These are phyloP conservation scores for Ganoderma multipileum DNA, from an alignment of 1,284 basidiomycete genomes.

Conservation along the genomic window DNA sequence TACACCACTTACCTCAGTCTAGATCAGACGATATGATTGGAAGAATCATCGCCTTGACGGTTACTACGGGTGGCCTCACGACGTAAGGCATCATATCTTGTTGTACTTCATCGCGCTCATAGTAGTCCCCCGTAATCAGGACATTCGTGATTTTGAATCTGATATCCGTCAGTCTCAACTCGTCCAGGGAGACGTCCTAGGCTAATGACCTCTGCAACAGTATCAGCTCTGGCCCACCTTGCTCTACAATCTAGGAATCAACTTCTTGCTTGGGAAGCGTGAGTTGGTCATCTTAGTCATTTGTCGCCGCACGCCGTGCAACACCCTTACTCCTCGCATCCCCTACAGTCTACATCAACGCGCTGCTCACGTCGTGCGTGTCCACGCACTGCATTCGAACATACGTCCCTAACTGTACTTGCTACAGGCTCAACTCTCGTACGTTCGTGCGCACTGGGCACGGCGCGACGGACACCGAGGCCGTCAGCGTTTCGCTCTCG, in stretches of 20 bases:
- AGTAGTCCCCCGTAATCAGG: background rate
- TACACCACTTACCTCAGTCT: background rate
- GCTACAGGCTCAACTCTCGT: background rate
- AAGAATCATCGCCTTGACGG: background rate
- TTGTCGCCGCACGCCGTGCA: background rate
- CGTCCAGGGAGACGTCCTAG: background rate
- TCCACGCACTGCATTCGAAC: background rate
- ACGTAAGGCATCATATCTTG: background rate
- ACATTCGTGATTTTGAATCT: background rate
- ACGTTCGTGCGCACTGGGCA: background rate
- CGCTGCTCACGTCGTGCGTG: background rate
- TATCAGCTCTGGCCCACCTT: background rate
- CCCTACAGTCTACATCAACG: background rate
- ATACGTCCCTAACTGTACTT: no score
- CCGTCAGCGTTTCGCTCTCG: background rate
- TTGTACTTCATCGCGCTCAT: background rate
- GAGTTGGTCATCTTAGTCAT: background rate
- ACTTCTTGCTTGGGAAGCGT: constrained; percentile 1
- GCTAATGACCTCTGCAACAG: background rate
- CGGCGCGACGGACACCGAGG: background rate
- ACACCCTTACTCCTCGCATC: background rate
- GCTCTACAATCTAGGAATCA: background rate
- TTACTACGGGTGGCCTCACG: background rate
- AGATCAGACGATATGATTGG: background rate
- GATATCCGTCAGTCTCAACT: background rate